phyloP scores from a whole-genome alignment of 23 red algal species.

The Gracilaria domingensis region DNA sequence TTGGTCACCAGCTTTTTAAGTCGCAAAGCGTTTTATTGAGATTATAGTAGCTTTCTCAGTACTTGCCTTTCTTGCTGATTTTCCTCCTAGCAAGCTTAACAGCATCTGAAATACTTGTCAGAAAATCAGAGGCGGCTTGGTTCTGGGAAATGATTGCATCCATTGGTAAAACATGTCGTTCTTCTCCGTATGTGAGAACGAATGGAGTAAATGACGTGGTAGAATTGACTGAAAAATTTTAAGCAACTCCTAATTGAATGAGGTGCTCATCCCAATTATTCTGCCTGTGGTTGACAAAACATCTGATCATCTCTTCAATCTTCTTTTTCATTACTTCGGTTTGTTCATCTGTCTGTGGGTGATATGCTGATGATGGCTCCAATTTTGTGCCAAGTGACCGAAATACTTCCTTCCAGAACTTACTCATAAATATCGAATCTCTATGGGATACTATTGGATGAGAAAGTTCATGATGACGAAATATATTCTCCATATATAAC shows the following conservation, averaged over 20 bases:
- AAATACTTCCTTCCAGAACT: conserved; percentile 44
- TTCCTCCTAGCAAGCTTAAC: not conserved
- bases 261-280: conserved; percentile 45
- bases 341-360: conserved; percentile 46
- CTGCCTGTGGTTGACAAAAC: conserved; percentile 17
- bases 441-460: conserved; percentile 11
- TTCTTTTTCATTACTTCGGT: conserved; percentile 57
- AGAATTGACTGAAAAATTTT: conserved; percentile 8
- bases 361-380: not conserved
- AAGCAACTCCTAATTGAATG: conserved; percentile 12
- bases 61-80: not conserved
- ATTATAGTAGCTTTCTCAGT: not conserved
- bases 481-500: not conserved
- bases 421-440: conserved; percentile 13
- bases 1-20: not conserved
- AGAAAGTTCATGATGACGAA: conserved; percentile 18
- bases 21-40: not conserved
- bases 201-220: conserved; percentile 20
- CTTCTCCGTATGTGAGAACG: conserved; percentile 31
- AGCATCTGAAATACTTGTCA: conserved; percentile 1
- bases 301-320: conserved; percentile 19
- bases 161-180: not conserved
- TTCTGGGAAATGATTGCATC: not conserved
- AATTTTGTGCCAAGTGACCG: not conserved
- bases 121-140: not conserved